Conservation (phyloP, 129 eudicot species). For the Pittosporum tobira region DNA sequence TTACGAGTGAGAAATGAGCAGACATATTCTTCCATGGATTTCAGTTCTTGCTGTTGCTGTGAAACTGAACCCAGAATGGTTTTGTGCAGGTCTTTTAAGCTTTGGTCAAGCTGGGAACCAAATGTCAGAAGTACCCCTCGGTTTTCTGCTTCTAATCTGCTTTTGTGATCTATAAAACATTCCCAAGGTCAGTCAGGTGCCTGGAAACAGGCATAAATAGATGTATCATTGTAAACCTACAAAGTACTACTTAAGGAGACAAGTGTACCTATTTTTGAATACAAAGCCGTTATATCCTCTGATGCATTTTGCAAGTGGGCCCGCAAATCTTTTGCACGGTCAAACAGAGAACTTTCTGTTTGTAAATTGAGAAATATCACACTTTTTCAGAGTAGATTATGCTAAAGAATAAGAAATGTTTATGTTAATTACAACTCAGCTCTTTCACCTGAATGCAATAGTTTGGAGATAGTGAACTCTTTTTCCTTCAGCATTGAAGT, state of each 20-base stretch:
- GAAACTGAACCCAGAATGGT: constrained; percentile 52
- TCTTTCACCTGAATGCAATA: constrained; percentile 60
- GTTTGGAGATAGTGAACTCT: constrained; percentile 57
- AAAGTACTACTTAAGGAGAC: no score
- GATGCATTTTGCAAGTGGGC: constrained; percentile 68
- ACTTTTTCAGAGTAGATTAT: background rate
- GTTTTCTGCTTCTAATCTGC: constrained; percentile 71
- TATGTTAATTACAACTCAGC: constrained; percentile 1
- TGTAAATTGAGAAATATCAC: background rate
- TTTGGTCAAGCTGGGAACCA: constrained; percentile 60
- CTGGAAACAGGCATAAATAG: background rate
- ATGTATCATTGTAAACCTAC: background rate
- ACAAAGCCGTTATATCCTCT: constrained; percentile 46
- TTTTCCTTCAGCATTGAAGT: constrained; percentile 53
- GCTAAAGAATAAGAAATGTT: background rate
- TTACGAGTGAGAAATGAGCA: constrained; percentile 63
- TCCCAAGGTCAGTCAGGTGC: constrained; percentile 12
- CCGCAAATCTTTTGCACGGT: constrained; percentile 64
- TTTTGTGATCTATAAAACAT: constrained; percentile 51
- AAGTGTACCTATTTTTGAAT: constrained; percentile 53
- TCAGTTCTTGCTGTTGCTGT: constrained; percentile 62
- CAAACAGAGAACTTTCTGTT: constrained; percentile 64
- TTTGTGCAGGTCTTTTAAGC: constrained; percentile 70
- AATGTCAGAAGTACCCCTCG: constrained; percentile 51
- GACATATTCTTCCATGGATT: constrained; percentile 50